Evolutionary conservation across 805 yeast species (phyloP), one percentile per base, ranked within the genome.

Genomic region (Kodamaea jinghongensis): DNA sequence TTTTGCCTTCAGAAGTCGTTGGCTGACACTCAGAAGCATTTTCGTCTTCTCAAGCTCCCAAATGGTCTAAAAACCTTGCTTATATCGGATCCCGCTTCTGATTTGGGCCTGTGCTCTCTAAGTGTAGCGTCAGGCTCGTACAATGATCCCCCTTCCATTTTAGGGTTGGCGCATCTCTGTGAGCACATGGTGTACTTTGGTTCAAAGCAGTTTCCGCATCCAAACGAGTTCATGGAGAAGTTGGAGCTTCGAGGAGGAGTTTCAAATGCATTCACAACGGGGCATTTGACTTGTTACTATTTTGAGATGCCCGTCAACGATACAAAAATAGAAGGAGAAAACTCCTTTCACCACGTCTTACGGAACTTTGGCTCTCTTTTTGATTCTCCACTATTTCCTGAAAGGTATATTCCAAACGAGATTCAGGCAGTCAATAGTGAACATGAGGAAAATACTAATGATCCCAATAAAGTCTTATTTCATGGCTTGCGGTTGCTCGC

Each of bases 101-200:
- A 77, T 31, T 49, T 71, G 10, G 81, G 85, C 3, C 74, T 93
- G 0, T 82, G 86, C 13, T 79, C 95, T 1, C 51, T 91, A 5
- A 76, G 86, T 28, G 87, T 89, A 2, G 81, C 82, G 3, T 69
- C 86, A 0, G 99, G 99, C 6, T 81, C 96, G 2, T 81, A 80
- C 52, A 71, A 80, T 34, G 97, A 91, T 48, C 91, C 95, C 0
- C 67, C 63, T 4, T 72, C 71, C 4, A 49, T 83, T 1, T 79
- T 79, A 0, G 99, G 99, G 0, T 55, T 91, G 27, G 98, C 98
- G 0, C 99, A 91, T 64, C 73, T 87, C 42, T 83, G 95, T 51
- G 96, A 88, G 54, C 96, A 88, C 57, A 69, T 84, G 71, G 39
- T 57, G 17, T 65, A 55, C 46, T 46, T 52, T 40, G 85, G 83